Evolutionary conservation across 345 rosid species (phyloP).

Genomic region (Geranium brycei): DNA sequence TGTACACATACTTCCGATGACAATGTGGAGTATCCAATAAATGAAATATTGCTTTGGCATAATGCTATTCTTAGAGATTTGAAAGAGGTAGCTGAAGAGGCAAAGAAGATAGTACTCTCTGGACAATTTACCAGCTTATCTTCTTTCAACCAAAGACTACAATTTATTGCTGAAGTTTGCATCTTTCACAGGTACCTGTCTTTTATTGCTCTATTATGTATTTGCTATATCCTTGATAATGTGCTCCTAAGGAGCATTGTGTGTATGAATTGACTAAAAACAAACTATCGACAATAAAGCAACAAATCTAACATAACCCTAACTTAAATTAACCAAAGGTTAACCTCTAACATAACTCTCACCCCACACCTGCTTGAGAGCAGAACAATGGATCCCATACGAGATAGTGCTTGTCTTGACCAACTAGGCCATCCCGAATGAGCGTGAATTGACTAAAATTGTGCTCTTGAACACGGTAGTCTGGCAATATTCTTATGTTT

Average conservation of each 20-base stretch:
- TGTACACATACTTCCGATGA: constrained; percentile 22
- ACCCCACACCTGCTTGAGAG: too few relatives aligned
- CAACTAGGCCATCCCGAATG: too few relatives aligned
- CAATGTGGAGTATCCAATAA: constrained; percentile 38
- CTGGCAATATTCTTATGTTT: too few relatives aligned
- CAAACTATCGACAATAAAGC: too few relatives aligned
- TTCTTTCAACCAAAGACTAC: constrained; percentile 65
- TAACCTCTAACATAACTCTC: too few relatives aligned
- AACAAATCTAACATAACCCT: too few relatives aligned
- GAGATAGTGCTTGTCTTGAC: too few relatives aligned
- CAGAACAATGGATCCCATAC: too few relatives aligned
- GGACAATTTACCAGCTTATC: constrained; percentile 63
- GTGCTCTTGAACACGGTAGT: too few relatives aligned
- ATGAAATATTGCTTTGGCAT: constrained; percentile 89
- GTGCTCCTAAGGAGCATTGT: neutral
- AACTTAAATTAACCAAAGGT: too few relatives aligned
- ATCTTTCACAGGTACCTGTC: constrained; percentile 67
- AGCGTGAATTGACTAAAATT: too few relatives aligned
- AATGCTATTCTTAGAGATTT: constrained; percentile 66
- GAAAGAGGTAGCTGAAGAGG: constrained; percentile 69
- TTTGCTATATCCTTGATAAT: neutral
- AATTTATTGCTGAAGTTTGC: constrained; percentile 84
- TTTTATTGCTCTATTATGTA: neutral
- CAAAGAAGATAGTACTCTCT: constrained; percentile 62
- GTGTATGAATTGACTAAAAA: too few relatives aligned